Percentiles rank a stretch among this genome's conserved stretches.
Evolutionary conservation across 352 stramenopile genomes (phyloP).

Genomic region (Phytophthora quininea): DNA sequence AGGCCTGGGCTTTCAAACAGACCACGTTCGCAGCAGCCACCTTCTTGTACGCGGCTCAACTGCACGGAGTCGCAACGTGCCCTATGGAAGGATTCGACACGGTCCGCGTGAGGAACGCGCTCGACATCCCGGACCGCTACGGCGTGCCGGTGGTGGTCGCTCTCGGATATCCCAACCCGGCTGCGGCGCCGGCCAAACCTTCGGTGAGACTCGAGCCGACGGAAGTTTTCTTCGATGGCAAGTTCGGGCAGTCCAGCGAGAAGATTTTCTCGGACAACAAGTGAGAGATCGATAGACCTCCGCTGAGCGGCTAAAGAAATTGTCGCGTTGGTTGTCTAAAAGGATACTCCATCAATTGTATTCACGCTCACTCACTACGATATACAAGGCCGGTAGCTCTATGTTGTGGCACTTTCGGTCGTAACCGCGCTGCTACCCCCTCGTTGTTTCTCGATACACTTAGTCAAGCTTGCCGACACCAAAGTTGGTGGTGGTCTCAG

Average conservation of each 20-base stretch:
- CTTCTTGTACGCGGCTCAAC: constrained; percentile 75
- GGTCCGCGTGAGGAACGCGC: constrained; percentile 54
- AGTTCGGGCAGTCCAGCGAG: constrained; percentile 74
- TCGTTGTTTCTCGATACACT: constrained; percentile 3
- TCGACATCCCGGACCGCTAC: constrained; percentile 85
- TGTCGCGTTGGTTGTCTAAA: no score
- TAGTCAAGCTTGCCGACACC: constrained; percentile 33
- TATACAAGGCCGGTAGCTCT: constrained; percentile 12
- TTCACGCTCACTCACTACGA: constrained; percentile 9
- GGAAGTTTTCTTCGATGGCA: constrained; percentile 87
- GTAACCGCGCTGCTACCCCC: not conserved
- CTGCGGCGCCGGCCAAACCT: constrained; percentile 18
- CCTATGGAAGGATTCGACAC: constrained; percentile 87
- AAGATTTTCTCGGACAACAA: constrained; percentile 54
- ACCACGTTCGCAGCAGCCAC: constrained; percentile 72
- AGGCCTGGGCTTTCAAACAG: constrained; percentile 87
- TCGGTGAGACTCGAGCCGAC: constrained; percentile 60
- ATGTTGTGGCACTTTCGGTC: constrained; percentile 3
- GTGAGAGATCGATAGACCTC: no score
- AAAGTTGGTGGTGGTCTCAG: constrained; percentile 24
- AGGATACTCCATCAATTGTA: constrained; percentile 11
- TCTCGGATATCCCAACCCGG: constrained; percentile 61
- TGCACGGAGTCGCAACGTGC: constrained; percentile 71
- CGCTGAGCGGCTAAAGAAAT: no score
- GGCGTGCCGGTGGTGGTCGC: constrained; percentile 74